Percentiles rank a stretch among this genome's conserved stretches.
Conservation (phyloP, 306 rosid species). For the Alnus glutinosa region DNA sequence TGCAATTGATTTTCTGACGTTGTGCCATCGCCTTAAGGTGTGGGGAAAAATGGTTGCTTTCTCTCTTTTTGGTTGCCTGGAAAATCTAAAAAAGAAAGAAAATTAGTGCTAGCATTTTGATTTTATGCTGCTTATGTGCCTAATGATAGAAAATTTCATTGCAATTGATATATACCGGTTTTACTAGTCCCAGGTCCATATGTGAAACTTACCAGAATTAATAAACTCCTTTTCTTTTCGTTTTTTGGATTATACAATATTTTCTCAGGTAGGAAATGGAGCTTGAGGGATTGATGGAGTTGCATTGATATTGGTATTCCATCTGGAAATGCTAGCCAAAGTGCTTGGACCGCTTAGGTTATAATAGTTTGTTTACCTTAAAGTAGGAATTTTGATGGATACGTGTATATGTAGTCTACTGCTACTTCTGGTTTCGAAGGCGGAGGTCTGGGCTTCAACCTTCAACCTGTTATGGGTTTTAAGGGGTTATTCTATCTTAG, state of each 20-base stretch:
- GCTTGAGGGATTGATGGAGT: neutral
- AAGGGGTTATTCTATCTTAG: neutral
- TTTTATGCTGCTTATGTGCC: neutral
- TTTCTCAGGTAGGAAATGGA: neutral
- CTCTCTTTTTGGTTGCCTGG: constrained; percentile 18
- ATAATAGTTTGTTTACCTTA: neutral
- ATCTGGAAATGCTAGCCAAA: neutral
- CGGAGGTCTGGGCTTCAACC: neutral
- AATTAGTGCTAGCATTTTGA: neutral
- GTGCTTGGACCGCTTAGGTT: neutral
- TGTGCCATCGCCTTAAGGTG: constrained; percentile 85
- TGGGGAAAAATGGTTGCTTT: neutral
- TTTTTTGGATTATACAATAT: no score
- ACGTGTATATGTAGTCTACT: neutral
- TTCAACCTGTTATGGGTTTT: neutral
- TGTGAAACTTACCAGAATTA: neutral
- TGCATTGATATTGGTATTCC: neutral
- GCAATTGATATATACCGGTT: neutral
- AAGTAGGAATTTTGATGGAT: neutral
- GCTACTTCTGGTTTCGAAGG: neutral
- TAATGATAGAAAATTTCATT: neutral
- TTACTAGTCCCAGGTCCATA: neutral
- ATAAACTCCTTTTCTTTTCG: no score
- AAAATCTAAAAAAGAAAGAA: neutral
- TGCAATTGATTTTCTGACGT: constrained; percentile 83